Evolutionary conservation across 129 eudicot species (phyloP).

Genomic region (Flaveria linearis): DNA sequence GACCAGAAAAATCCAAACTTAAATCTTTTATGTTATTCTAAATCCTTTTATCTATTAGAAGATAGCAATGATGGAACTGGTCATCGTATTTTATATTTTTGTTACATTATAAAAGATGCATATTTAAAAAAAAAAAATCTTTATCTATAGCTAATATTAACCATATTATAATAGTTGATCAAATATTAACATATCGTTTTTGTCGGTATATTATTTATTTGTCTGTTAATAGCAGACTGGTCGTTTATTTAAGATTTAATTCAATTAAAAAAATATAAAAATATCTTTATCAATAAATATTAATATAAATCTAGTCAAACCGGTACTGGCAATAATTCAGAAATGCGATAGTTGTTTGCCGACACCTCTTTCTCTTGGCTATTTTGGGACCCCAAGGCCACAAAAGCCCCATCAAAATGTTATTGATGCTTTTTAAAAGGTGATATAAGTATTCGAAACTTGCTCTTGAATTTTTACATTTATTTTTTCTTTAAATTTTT

Average conservation of each 20-base stretch:
- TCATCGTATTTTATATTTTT: background rate
- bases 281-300: background rate
- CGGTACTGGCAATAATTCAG: conserved; percentile 15
- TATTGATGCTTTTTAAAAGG: conserved; percentile 13
- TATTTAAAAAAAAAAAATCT: too few relatives aligned
- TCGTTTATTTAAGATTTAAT: background rate
- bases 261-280: background rate
- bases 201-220: background rate
- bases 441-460: conserved; percentile 2
- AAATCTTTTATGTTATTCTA: background rate
- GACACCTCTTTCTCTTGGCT: conserved; percentile 30
- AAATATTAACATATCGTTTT: background rate
- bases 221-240: background rate
- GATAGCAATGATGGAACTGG: background rate
- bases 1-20: background rate
- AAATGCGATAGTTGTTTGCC: conserved; percentile 22
- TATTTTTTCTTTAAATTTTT: background rate
- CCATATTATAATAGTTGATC: background rate
- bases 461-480: background rate
- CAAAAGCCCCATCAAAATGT: conserved; percentile 13
- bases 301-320: conserved; percentile 16
- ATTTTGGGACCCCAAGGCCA: conserved; percentile 28
- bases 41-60: background rate
- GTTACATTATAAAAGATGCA: background rate
- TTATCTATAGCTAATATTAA: background rate